Conservation (phyloP, 352 stramenopile genomes). For the Lagenidium giganteum region DNA sequence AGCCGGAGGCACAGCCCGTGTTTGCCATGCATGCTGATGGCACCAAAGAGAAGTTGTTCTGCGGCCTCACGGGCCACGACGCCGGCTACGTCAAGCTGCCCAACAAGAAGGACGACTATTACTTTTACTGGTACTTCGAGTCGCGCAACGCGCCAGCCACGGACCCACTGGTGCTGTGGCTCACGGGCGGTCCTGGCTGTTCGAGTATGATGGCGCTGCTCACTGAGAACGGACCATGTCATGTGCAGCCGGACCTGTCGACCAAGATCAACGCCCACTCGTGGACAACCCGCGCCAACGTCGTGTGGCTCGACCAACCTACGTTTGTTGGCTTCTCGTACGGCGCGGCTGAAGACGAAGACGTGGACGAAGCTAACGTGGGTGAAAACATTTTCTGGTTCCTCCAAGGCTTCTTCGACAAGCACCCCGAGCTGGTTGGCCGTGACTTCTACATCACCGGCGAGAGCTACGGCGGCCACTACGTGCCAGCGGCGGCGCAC, state of each 20-base stretch:
- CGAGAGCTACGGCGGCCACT: conserved; percentile 69
- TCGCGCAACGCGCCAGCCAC: conserved; percentile 33
- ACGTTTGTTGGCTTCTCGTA: conserved; percentile 55
- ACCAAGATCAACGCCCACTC: conserved; percentile 48
- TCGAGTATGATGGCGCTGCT: conserved; percentile 61
- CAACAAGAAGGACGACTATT: conserved; percentile 66
- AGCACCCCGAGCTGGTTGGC: conserved; percentile 48
- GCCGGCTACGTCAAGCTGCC: conserved; percentile 52
- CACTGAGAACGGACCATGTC: conserved; percentile 61
- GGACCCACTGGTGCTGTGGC: conserved; percentile 60
- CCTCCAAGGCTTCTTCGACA: conserved; percentile 52
- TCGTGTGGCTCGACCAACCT: conserved; percentile 70
- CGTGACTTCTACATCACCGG: conserved; percentile 65
- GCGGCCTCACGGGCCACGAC: conserved; percentile 38
- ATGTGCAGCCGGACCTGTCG: conserved; percentile 37
- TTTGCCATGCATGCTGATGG: not conserved
- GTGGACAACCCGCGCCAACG: conserved; percentile 58
- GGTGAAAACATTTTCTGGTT: conserved; percentile 71
- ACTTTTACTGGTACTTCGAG: conserved; percentile 79
- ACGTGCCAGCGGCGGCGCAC: conserved; percentile 46
- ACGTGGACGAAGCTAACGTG: conserved; percentile 42
- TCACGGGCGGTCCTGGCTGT: conserved; percentile 53
- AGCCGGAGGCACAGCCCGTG: not conserved
- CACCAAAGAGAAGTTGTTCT: conserved; percentile 26
- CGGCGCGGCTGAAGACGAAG: conserved; percentile 19